Conservation (phyloP, 768 basidiomycete species). For the Auriscalpium microsporum region DNA sequence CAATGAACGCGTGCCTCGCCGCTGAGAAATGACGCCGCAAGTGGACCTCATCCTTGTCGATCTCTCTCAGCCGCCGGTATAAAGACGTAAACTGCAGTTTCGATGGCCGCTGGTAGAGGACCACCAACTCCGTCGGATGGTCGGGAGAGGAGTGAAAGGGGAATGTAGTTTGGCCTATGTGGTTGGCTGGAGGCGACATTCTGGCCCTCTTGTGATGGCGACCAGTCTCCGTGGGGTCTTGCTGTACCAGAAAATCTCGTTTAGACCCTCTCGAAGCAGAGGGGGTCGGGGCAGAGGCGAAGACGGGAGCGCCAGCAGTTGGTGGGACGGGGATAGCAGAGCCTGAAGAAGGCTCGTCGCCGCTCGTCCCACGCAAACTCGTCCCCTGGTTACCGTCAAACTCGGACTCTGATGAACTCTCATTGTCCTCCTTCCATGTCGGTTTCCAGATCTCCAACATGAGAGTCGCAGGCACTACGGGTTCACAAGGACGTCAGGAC, state of each 20-base stretch:
- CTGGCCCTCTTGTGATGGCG: no score
- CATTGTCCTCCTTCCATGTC: constrained; percentile 32
- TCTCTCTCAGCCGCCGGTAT: constrained; percentile 36
- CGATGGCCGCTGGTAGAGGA: constrained; percentile 41
- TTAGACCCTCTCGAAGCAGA: background rate
- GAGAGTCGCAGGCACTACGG: constrained; percentile 10
- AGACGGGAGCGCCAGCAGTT: constrained; percentile 6
- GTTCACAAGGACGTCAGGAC: no score
- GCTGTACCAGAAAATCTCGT: background rate
- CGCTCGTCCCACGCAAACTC: constrained; percentile 5
- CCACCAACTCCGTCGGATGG: constrained; percentile 40
- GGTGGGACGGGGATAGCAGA: constrained; percentile 8
- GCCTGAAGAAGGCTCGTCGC: constrained; percentile 13
- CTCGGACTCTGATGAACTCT: constrained; percentile 3
- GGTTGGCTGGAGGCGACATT: no score
- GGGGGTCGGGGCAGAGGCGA: constrained; percentile 8
- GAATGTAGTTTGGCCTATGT: no score
- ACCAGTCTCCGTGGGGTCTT: background rate
- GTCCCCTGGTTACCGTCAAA: constrained; percentile 10
- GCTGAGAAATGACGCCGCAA: constrained; percentile 37
- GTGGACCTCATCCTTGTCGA: constrained; percentile 32
- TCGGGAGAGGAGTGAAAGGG: background rate
- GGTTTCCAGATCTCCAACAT: constrained; percentile 49
- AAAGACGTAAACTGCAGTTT: constrained; percentile 32
- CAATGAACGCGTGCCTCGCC: constrained; percentile 37